Evolutionary conservation across 2,329 filamentous ascomycete species (phyloP).

Genomic region (Scedosporium boydii): DNA sequence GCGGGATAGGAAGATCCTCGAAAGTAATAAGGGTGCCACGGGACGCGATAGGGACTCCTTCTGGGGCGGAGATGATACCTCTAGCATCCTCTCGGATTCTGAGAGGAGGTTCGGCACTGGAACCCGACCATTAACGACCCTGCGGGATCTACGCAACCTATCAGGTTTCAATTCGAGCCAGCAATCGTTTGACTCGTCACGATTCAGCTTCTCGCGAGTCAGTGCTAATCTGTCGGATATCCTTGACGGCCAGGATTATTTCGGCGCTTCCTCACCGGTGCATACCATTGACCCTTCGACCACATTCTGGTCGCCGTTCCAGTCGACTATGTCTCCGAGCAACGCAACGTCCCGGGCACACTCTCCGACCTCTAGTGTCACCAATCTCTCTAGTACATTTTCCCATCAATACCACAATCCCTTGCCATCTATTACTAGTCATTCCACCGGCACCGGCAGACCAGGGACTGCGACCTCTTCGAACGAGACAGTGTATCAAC

Average conservation of each 20-base stretch:
- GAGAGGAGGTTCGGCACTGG: constrained; percentile 36
- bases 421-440: constrained; percentile 34
- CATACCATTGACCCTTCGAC: constrained; percentile 64
- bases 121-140: constrained; percentile 37
- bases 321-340: constrained; percentile 55
- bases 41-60: constrained; percentile 35
- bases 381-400: constrained; percentile 44
- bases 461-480: constrained; percentile 59
- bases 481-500: constrained; percentile 56
- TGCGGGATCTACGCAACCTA: constrained; percentile 47
- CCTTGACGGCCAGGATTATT: constrained; percentile 60
- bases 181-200: constrained; percentile 60
- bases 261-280: constrained; percentile 59
- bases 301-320: constrained; percentile 87
- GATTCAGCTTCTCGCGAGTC: constrained; percentile 49
- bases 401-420: constrained; percentile 31
- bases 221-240: constrained; percentile 53
- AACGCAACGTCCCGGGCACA: constrained; percentile 49
- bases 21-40: constrained; percentile 24
- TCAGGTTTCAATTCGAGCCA: constrained; percentile 56
- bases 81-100: constrained; percentile 45
- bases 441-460: constrained; percentile 41
- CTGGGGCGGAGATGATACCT: constrained; percentile 38
- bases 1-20: constrained; percentile 59
- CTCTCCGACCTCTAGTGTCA: constrained; percentile 52